Conservation (phyloP, 192 early-diverging fungal species). For the Polychytrium aggregatum region DNA sequence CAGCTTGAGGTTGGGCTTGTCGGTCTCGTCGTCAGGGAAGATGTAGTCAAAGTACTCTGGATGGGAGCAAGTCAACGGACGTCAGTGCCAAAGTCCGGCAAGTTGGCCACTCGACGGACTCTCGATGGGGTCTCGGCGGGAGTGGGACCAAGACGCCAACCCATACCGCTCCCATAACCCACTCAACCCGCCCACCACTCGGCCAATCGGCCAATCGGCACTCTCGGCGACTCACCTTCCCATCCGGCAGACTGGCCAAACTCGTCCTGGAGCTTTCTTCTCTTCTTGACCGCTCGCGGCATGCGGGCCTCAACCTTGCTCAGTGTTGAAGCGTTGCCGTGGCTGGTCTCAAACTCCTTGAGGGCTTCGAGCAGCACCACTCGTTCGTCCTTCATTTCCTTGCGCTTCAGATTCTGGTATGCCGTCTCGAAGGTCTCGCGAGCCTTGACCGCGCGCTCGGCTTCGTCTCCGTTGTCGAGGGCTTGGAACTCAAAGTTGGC, state of each 20-base stretch:
- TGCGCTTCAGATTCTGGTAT: conserved; percentile 55
- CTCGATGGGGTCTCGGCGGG: no score
- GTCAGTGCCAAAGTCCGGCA: no score
- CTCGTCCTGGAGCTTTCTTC: conserved; percentile 56
- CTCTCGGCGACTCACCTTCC: no score
- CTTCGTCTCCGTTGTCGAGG: conserved; percentile 36
- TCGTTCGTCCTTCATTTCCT: conserved; percentile 72
- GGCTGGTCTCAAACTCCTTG: conserved; percentile 68
- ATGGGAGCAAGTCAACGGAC: no score
- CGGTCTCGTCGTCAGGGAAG: conserved; percentile 90
- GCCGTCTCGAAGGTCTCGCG: conserved; percentile 68
- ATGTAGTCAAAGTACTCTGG: conserved; percentile 99
- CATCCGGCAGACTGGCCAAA: conserved; percentile 46
- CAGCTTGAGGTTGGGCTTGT: conserved; percentile 79
- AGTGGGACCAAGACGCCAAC: no score
- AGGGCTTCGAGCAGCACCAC: conserved; percentile 84
- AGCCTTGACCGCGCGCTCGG: conserved; percentile 35
- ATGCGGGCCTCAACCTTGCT: conserved; percentile 53
- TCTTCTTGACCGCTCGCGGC: conserved; percentile 87
- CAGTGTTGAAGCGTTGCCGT: conserved; percentile 36
- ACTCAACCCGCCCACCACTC: no score
- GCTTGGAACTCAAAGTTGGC: conserved; percentile 81
- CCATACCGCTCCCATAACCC: no score
- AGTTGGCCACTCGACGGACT: no score
- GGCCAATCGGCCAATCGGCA: no score